phyloP scores from a whole-genome alignment of 1,284 basidiomycete species.

The Farysia itapuensis region DNA sequence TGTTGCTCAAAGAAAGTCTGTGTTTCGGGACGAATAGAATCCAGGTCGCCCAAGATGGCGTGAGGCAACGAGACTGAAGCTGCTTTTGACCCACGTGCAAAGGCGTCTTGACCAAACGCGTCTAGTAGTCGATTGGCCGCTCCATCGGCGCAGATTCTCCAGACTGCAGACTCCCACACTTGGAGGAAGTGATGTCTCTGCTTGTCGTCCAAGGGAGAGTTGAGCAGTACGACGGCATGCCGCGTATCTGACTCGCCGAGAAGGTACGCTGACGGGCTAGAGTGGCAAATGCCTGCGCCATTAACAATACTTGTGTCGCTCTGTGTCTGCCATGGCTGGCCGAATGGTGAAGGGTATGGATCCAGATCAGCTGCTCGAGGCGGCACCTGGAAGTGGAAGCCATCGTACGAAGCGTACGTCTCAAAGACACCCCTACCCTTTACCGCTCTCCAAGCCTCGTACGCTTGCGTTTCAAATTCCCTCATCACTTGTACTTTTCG shows the following conservation, averaged over 20 bases:
- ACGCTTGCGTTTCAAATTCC: constrained; percentile 44
- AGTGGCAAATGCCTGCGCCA: too few species aligned
- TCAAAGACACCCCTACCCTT: constrained; percentile 2
- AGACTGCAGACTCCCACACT: constrained; percentile 45
- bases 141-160: constrained; percentile 79
- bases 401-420: constrained; percentile 26
- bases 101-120: constrained; percentile 61
- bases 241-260: not conserved
- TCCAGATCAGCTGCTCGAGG: not conserved
- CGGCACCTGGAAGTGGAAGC: constrained; percentile 28
- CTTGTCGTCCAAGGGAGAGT: constrained; percentile 29
- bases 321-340: not conserved
- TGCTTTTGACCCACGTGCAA: not conserved
- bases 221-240: constrained; percentile 47
- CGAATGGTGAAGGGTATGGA: not conserved
- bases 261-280: constrained; percentile 3
- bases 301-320: not conserved
- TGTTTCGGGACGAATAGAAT: constrained; percentile 79
- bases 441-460: constrained; percentile 30
- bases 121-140: constrained; percentile 87
- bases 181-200: constrained; percentile 27
- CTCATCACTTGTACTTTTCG: constrained; percentile 36
- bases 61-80: constrained; percentile 65
- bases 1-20: constrained; percentile 69
- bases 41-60: constrained; percentile 88